Evolutionary conservation across 352 stramenopile genomes (phyloP), one percentile per base, ranked within the genome.

Genomic region (Phytophthora lateralis): DNA sequence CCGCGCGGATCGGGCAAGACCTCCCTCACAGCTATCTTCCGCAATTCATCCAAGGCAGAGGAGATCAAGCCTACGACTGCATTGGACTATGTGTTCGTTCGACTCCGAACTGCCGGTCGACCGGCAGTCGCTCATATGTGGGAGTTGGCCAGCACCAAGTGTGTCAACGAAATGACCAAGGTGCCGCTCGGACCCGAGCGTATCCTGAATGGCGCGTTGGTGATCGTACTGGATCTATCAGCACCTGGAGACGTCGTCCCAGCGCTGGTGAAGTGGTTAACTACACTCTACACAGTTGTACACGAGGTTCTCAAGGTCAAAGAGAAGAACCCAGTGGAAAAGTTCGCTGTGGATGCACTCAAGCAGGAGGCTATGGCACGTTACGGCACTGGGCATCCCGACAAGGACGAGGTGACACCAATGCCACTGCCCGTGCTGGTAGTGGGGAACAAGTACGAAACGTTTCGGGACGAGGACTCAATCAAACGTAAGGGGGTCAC

Each of bases 21-120:
- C 14, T 92, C 82, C 27, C 64, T 97, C n/a, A 80, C 81, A 11
- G 71, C 73, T 14, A 80, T 71, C 26, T 91, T 90, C 41, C 71
- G 84, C 21, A 90, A 88, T 67, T 85, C 77, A 3, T 68, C 71
- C 27, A 90, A 87, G 66, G 82, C 72, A 12, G 88, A 96, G 18
- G 76, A 95, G 55, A 92, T 92, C 54, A 98, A 97, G 61, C 89
- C 90, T 29, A 97, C 90, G 4, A 93, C 93, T 5, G 91, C 90
- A 3, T 73, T 97, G n/a, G 89, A 97, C 63, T 98, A 97, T 55
- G 67, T 91, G 5, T 97, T 93, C 42, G 89, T 91, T 46, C 85
- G 89, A 3, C 69, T 90, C 20, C 95, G 91, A 61, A 80, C 81
- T 63, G 62, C 54, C 48, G 66, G 60, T 4, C 67, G 55, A 35